Conservation (phyloP, 2,329 filamentous ascomycete genomes). For the Aspergillus latus region DNA sequence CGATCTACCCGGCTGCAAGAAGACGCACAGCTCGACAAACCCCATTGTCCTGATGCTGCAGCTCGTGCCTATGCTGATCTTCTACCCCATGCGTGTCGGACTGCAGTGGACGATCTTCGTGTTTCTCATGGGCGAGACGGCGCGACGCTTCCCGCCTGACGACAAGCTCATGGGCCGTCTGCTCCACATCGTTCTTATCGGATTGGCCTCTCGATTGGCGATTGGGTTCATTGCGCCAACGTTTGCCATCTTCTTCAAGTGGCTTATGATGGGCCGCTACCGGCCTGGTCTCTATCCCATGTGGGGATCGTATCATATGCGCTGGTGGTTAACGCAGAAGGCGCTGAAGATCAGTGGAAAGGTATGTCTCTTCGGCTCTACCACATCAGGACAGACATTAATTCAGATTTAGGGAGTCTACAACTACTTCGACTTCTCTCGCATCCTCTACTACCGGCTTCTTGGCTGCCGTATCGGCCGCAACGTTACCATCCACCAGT, state of each 20-base stretch:
- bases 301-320: slow-evolving; percentile 60
- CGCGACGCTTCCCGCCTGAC: slow-evolving; percentile 43
- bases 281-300: slow-evolving; percentile 57
- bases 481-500: slow-evolving; percentile 49
- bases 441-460: slow-evolving; percentile 51
- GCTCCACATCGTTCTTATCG: slow-evolving; percentile 49
- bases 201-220: slow-evolving; percentile 45
- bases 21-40: slow-evolving; percentile 49
- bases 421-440: slow-evolving; percentile 32
- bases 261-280: slow-evolving; percentile 56
- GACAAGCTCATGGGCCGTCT: slow-evolving; percentile 47
- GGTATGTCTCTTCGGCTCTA: slow-evolving; percentile 18
- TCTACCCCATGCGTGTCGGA: slow-evolving; percentile 54
- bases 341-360: slow-evolving; percentile 51
- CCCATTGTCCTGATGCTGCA: slow-evolving; percentile 52
- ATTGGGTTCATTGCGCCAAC: slow-evolving; percentile 46
- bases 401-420: background rate
- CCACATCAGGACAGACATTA: background rate
- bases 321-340: slow-evolving; percentile 61
- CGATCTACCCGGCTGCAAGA: slow-evolving; percentile 30
- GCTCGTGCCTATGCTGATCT: slow-evolving; percentile 50
- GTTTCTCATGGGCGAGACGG: slow-evolving; percentile 39
- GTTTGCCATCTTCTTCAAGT: slow-evolving; percentile 54
- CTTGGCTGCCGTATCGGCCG: slow-evolving; percentile 56
- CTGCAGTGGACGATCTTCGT: slow-evolving; percentile 57